These are phyloP conservation scores for Botrytis paeoniae DNA, from an alignment of 2,329 filamentous ascomycete species.

Conservation along the genomic window DNA sequence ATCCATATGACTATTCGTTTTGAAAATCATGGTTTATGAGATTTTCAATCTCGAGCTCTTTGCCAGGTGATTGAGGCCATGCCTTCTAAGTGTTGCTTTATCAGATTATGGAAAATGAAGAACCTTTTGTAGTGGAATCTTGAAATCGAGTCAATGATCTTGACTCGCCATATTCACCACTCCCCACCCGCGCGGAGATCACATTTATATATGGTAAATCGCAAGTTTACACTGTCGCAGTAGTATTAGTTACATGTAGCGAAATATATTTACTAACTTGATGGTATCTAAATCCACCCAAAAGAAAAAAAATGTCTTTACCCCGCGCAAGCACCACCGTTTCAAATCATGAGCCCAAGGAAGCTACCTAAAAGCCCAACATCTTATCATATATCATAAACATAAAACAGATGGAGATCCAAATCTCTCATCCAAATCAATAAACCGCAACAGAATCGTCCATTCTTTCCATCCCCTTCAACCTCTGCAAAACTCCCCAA, in stretches of 20 bases:
- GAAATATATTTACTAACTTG: not conserved
- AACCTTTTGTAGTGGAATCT: not conserved
- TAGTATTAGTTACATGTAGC: accelerated
- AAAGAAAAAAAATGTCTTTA: not conserved
- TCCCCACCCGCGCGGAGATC: not conserved
- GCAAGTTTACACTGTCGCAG: accelerated
- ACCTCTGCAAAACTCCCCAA: not conserved
- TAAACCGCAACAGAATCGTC: not conserved
- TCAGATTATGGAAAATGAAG: not conserved
- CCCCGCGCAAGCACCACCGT: no score
- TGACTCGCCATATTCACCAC: not conserved
- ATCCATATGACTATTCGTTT: accelerated
- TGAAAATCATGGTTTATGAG: not conserved
- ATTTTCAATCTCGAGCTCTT: no score
- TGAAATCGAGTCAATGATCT: not conserved
- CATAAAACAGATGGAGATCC: no score
- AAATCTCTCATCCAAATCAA: accelerated
- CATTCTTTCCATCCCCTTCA: not conserved
- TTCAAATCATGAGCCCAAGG: not conserved
- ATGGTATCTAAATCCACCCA: not conserved
- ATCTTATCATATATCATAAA: no score
- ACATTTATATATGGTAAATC: accelerated
- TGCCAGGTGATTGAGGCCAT: accelerated
- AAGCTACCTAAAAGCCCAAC: no score
- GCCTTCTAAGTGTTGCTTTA: accelerated